Conservation (phyloP, 1,284 basidiomycete genomes). For the Cryptococcus sp. region DNA sequence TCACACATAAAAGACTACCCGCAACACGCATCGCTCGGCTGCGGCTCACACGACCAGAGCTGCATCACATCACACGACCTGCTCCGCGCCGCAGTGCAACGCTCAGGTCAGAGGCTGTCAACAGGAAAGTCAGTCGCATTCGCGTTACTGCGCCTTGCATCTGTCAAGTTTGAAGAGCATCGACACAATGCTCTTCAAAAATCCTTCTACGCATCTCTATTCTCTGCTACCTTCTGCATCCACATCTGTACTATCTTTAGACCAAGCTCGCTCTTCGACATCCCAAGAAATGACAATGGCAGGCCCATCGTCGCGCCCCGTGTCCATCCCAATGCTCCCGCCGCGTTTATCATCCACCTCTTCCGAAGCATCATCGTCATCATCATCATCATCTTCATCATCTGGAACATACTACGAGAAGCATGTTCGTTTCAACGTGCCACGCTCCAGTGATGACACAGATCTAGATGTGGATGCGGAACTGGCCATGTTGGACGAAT, state of each 20-base stretch:
- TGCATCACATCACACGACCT: too few species aligned
- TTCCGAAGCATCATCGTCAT: neutral
- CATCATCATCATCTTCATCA: neutral
- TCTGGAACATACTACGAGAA: neutral
- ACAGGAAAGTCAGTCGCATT: too few species aligned
- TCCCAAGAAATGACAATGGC: conserved; percentile 1
- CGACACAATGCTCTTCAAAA: too few species aligned
- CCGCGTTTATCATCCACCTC: neutral
- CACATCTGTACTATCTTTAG: conserved; percentile 5
- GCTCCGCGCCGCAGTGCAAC: too few species aligned
- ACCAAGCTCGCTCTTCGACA: conserved; percentile 1
- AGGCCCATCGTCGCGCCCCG: neutral
- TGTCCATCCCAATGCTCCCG: neutral
- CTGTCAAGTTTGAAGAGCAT: too few species aligned
- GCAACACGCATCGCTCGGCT: too few species aligned
- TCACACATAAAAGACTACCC: too few species aligned
- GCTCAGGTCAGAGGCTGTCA: too few species aligned
- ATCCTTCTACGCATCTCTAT: neutral
- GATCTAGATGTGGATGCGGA: neutral
- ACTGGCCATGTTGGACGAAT: neutral
- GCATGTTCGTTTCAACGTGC: neutral
- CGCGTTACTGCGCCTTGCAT: too few species aligned
- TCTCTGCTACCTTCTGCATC: conserved; percentile 6
- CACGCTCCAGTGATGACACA: neutral
- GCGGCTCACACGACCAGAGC: too few species aligned